Percentiles rank a stretch among this genome's conserved stretches.
Evolutionary conservation across 2,329 filamentous ascomycete genomes (phyloP).

Genomic region (Pseudodiploospora longispora): DNA sequence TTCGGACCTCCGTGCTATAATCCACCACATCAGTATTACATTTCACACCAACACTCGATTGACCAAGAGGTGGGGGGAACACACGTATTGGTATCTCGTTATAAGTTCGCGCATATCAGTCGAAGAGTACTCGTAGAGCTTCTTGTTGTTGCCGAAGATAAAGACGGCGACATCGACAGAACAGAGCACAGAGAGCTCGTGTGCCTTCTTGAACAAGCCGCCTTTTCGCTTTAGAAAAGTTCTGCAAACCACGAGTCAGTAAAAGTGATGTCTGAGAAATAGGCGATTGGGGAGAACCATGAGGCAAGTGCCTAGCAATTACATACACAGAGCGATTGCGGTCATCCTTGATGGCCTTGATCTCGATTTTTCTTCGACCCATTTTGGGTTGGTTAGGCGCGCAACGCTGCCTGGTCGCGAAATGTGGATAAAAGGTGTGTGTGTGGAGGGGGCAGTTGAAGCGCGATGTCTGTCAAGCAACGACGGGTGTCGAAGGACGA

Average conservation of each 20-base stretch:
- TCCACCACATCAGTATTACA: not conserved
- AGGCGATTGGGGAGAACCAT: not conserved
- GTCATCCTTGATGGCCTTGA: slow-evolving; percentile 99
- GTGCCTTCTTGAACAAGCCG: slow-evolving; percentile 97
- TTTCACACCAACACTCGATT: not conserved
- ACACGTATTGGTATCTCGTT: slow-evolving; percentile 80
- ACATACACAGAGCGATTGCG: slow-evolving; percentile 94
- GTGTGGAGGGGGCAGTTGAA: not conserved
- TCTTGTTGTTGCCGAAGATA: slow-evolving; percentile 98
- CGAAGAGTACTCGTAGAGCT: slow-evolving; percentile 96
- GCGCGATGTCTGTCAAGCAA: not conserved
- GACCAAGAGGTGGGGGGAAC: slow-evolving; percentile 28
- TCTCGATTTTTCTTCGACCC: slow-evolving; percentile 99
- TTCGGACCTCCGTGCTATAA: slow-evolving; percentile 79
- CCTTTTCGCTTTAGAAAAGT: slow-evolving; percentile 99
- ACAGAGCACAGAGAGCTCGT: slow-evolving; percentile 95
- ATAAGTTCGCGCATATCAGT: slow-evolving; percentile 88
- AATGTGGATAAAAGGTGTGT: not conserved
- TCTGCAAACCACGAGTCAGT: slow-evolving; percentile 37
- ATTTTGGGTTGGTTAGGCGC: slow-evolving; percentile 40
- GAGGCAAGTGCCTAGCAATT: slow-evolving; percentile 4
- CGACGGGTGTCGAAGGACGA: not conserved
- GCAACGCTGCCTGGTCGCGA: not conserved
- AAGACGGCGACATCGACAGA: slow-evolving; percentile 98
- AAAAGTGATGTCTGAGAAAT: slow-evolving; percentile 3